A percentile compares a stretch with the other conserved stretches of the same genome.
phyloP scores from a whole-genome alignment of 148 eudicot genomes.

The Simmondsia chinensis region DNA sequence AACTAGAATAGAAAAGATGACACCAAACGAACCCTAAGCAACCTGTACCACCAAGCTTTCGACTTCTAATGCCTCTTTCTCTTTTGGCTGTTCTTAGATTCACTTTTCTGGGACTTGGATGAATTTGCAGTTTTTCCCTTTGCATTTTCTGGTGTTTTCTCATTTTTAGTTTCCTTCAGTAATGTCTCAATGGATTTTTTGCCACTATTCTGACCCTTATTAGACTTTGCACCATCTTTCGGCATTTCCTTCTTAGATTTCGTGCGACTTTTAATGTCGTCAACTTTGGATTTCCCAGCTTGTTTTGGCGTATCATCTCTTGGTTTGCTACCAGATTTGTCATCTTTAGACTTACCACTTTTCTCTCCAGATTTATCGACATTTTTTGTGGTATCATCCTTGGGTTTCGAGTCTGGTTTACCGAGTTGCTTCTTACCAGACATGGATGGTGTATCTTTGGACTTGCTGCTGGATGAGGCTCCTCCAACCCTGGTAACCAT shows the following conservation, averaged over 20 bases:
- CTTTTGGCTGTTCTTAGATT: too few species aligned
- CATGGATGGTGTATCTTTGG: constrained; percentile 29
- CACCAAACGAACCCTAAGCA: too few species aligned
- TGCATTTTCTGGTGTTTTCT: constrained; percentile 26
- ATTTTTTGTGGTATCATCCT: constrained; percentile 27
- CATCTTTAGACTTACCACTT: constrained; percentile 24
- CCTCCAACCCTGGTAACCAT: too few species aligned
- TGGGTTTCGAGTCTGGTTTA: constrained; percentile 27
- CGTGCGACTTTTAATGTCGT: constrained; percentile 11
- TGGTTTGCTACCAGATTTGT: constrained; percentile 13
- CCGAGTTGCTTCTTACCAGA: constrained; percentile 5
- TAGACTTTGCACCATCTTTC: constrained; percentile 25
- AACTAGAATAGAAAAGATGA: too few species aligned
- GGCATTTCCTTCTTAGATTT: constrained; percentile 23
- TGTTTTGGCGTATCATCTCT: constrained; percentile 17
- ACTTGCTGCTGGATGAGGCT: constrained; percentile 45
- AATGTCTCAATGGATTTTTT: constrained; percentile 18
- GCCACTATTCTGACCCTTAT: constrained; percentile 38
- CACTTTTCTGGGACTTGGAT: too few species aligned
- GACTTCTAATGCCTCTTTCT: too few species aligned
- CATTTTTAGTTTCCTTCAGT: constrained; percentile 28
- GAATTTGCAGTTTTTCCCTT: too few species aligned
- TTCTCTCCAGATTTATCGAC: constrained; percentile 19
- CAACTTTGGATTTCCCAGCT: constrained; percentile 30
- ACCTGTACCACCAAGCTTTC: too few species aligned